phyloP scores from a whole-genome alignment of 2,329 filamentous ascomycete genomes.

The Talaromyces albobiverticillius region DNA sequence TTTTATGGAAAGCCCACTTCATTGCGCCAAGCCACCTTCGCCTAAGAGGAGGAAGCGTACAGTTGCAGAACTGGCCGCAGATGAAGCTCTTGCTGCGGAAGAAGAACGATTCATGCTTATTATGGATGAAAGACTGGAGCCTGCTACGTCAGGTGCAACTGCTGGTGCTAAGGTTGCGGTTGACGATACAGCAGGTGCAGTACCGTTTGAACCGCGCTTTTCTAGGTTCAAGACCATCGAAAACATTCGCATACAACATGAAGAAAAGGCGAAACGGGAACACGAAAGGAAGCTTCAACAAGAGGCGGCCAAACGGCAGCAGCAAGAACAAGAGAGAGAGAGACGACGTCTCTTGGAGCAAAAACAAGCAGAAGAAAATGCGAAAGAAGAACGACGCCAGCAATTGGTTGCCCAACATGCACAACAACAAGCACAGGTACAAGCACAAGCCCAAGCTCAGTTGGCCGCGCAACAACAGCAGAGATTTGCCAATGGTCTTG shows the following conservation, averaged over 20 bases:
- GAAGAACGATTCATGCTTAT: slow-evolving; percentile 91
- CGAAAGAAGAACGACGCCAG: slow-evolving; percentile 39
- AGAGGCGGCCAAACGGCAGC: slow-evolving; percentile 48
- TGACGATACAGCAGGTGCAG: slow-evolving; percentile 68
- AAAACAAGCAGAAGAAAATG: slow-evolving; percentile 43
- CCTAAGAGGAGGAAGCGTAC: slow-evolving; percentile 92
- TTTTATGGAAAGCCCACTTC: slow-evolving; percentile 70
- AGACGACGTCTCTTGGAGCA: slow-evolving; percentile 45
- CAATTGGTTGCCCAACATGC: slow-evolving; percentile 47
- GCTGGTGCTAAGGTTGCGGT: slow-evolving; percentile 60
- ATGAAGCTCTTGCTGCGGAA: slow-evolving; percentile 86
- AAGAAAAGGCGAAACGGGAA: slow-evolving; percentile 60
- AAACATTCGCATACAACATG: slow-evolving; percentile 74
- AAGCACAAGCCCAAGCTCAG: slow-evolving; percentile 39
- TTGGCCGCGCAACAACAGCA: slow-evolving; percentile 47
- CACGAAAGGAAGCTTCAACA: slow-evolving; percentile 48
- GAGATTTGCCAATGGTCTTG: slow-evolving; percentile 45
- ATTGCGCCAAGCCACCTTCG: slow-evolving; percentile 71
- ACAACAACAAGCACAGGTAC: slow-evolving; percentile 40
- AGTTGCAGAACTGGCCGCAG: slow-evolving; percentile 88
- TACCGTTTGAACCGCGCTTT: slow-evolving; percentile 81
- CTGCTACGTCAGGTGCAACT: slow-evolving; percentile 57
- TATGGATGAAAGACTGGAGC: slow-evolving; percentile 76
- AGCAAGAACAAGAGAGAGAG: slow-evolving; percentile 48
- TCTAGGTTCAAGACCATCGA: slow-evolving; percentile 89